Evolutionary conservation across 2,329 filamentous ascomycete species (phyloP).

Genomic region (Penicillium thymicola): DNA sequence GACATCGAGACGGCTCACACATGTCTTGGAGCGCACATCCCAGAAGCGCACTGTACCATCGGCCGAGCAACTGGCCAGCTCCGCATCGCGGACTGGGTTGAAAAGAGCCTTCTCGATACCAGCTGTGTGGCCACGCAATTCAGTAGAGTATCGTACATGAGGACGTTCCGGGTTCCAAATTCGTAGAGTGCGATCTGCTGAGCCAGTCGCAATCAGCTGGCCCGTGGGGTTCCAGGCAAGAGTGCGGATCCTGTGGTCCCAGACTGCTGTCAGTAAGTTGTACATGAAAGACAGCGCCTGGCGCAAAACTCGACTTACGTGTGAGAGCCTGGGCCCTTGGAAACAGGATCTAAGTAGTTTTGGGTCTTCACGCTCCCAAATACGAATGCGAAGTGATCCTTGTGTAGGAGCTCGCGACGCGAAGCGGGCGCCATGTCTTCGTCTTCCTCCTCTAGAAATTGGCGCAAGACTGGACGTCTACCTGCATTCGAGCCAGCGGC

Average conservation of each 20-base stretch:
- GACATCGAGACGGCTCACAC: constrained; percentile 47
- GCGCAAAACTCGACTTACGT: constrained; percentile 49
- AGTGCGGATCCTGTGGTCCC: constrained; percentile 60
- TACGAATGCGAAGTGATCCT: constrained; percentile 65
- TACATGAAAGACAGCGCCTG: background rate
- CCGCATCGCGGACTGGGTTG: constrained; percentile 49
- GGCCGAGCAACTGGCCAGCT: constrained; percentile 49
- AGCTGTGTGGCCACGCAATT: constrained; percentile 47
- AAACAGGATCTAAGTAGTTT: constrained; percentile 63
- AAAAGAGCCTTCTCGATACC: constrained; percentile 50
- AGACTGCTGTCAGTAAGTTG: constrained; percentile 7
- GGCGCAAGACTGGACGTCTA: constrained; percentile 11
- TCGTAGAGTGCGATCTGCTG: constrained; percentile 82
- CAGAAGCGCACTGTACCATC: constrained; percentile 51
- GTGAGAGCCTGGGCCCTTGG: constrained; percentile 55
- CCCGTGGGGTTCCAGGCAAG: constrained; percentile 89
- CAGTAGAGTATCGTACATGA: constrained; percentile 46
- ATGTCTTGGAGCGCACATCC: constrained; percentile 50
- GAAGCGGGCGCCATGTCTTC: constrained; percentile 37
- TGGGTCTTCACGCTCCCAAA: constrained; percentile 69
- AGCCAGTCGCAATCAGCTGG: constrained; percentile 78
- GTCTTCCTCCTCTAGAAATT: constrained; percentile 15
- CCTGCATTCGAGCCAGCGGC: constrained; percentile 6
- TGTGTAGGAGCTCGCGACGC: constrained; percentile 49
- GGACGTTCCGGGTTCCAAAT: constrained; percentile 73